Percentiles rank a stretch among this genome's conserved stretches.
Evolutionary conservation across 495 filamentous ascomycete species (phyloP).

Genomic region (Pseudevernia furfuracea): DNA sequence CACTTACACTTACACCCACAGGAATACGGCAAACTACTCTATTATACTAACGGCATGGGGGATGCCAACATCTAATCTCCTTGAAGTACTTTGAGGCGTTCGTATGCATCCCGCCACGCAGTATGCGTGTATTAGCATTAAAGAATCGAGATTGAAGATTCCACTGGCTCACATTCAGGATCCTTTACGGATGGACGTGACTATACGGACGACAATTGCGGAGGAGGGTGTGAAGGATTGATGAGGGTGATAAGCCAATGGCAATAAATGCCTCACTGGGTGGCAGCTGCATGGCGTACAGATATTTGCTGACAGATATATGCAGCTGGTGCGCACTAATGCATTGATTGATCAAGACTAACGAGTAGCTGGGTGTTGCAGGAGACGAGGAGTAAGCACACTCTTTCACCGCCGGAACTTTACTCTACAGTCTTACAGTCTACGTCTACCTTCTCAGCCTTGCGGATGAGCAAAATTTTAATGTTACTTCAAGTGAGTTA

Average conservation of each 20-base stretch:
- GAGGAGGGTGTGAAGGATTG: background rate
- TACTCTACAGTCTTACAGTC: too few relatives aligned
- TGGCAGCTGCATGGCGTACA: background rate
- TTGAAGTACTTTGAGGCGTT: background rate
- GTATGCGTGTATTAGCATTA: too few relatives aligned
- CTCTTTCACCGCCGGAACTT: conserved; percentile 1
- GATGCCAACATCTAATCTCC: conserved; percentile 2
- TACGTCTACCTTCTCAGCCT: background rate
- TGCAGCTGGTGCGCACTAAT: background rate
- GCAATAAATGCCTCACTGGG: conserved; percentile 2
- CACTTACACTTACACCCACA: too few relatives aligned
- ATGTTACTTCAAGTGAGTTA: too few relatives aligned
- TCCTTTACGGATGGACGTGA: background rate
- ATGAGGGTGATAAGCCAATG: background rate
- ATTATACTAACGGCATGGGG: too few relatives aligned
- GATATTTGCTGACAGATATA: background rate
- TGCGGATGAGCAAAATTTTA: too few relatives aligned
- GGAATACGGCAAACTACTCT: too few relatives aligned
- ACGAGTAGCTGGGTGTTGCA: background rate
- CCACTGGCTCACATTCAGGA: too few relatives aligned
- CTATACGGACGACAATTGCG: background rate
- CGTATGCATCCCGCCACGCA: background rate
- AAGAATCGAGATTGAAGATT: too few relatives aligned
- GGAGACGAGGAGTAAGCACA: too few relatives aligned
- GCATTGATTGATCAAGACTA: background rate